A percentile compares a stretch with the other conserved stretches of the same genome.
phyloP scores from a whole-genome alignment of 805 yeast species.

The Pichia nanzhaoensis region DNA sequence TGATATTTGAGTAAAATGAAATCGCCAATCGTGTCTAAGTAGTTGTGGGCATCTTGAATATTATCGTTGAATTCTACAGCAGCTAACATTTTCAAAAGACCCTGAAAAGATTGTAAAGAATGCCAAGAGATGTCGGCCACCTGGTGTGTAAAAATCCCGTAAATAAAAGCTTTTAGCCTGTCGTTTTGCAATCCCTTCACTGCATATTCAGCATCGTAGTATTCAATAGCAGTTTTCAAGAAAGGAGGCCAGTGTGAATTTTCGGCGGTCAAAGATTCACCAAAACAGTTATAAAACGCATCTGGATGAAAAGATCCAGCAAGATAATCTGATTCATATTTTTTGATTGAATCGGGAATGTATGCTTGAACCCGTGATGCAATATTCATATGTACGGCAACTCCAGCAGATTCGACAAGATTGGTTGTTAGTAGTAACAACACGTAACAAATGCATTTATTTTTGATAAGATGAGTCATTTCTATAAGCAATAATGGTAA shows the following conservation, averaged over 20 bases:
- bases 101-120: constrained; percentile 47
- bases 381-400: constrained; percentile 32
- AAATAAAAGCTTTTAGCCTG: constrained; percentile 44
- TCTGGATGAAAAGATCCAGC: constrained; percentile 70
- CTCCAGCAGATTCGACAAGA: constrained; percentile 17
- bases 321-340: constrained; percentile 29
- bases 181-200: constrained; percentile 19
- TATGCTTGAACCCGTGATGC: constrained; percentile 27
- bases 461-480: background rate
- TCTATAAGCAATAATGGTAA: no score
- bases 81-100: constrained; percentile 46
- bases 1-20: constrained; percentile 40
- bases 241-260: constrained; percentile 69
- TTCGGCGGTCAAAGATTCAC: constrained; percentile 48
- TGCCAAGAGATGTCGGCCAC: constrained; percentile 66
- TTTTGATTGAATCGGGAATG: constrained; percentile 31
- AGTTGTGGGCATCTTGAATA: constrained; percentile 42
- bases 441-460: background rate
- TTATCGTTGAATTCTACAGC: constrained; percentile 50
- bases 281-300: constrained; percentile 56
- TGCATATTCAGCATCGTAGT: constrained; percentile 28
- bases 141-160: constrained; percentile 58
- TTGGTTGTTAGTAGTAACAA: background rate
- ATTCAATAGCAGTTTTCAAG: constrained; percentile 37
- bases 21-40: constrained; percentile 61